These are phyloP conservation scores for Neoboletus brunneissimus DNA, from an alignment of 768 basidiomycete species.

Conservation along the genomic window DNA sequence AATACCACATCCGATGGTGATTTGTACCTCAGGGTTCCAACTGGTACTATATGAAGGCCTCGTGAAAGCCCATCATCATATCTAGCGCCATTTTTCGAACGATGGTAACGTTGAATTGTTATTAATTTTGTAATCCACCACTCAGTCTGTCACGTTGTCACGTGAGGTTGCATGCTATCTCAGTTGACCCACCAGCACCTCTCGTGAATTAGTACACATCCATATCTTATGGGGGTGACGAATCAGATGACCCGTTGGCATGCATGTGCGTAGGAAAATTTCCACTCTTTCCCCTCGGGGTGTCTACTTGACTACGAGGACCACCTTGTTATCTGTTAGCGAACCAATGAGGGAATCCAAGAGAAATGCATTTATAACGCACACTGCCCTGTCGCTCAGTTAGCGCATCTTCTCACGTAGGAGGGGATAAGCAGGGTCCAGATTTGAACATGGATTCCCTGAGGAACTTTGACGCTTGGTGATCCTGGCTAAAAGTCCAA, in stretches of 20 bases:
- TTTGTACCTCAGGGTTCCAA: not conserved
- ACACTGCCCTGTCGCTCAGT: conserved; percentile 22
- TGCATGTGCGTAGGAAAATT: conserved; percentile 6
- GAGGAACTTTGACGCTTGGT: conserved; percentile 13
- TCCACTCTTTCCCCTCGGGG: conserved; percentile 21
- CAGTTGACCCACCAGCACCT: not conserved
- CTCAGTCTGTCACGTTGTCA: not conserved
- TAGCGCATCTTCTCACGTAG: conserved; percentile 14
- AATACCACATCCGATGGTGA: not conserved
- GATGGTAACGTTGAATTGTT: not conserved
- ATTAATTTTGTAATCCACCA: not conserved
- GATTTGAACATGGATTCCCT: conserved; percentile 2
- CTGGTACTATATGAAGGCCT: no score
- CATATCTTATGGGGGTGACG: not conserved
- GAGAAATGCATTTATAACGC: conserved; percentile 23
- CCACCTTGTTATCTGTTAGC: conserved; percentile 6
- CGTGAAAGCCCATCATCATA: no score
- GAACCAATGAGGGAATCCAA: conserved; percentile 15
- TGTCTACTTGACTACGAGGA: conserved; percentile 15
- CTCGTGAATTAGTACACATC: not conserved
- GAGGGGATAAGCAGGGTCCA: conserved; percentile 18
- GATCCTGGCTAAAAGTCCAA: conserved; percentile 28
- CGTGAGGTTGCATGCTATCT: not conserved
- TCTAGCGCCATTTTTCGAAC: no score
- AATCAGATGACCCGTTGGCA: conserved; percentile 9